Conservation (phyloP, 2,329 filamentous ascomycete genomes). For the Colletotrichum salicis region DNA sequence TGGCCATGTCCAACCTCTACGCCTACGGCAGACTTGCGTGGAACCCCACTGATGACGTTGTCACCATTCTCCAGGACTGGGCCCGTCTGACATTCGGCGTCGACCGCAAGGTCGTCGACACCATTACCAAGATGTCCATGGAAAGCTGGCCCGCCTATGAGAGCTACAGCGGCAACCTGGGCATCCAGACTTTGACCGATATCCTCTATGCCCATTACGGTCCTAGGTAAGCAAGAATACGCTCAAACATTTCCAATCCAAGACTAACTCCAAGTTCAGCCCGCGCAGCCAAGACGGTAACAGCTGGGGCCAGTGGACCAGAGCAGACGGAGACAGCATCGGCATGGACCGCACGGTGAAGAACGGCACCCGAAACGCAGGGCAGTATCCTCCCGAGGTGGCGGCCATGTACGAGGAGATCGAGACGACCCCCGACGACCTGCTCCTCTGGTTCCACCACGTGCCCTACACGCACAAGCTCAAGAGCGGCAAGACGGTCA, state of each 20-base stretch:
- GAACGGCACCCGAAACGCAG: constrained; percentile 74
- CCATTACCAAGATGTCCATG: constrained; percentile 72
- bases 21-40: constrained; percentile 75
- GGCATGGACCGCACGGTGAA: constrained; percentile 78
- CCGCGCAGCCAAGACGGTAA: constrained; percentile 74
- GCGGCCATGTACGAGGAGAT: constrained; percentile 67
- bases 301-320: constrained; percentile 78
- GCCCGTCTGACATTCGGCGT: constrained; percentile 72
- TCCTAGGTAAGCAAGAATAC: constrained; percentile 46
- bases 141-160: constrained; percentile 77
- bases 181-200: constrained; percentile 75
- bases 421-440: constrained; percentile 72
- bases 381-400: constrained; percentile 73
- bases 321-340: constrained; percentile 67
- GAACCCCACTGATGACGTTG: constrained; percentile 63
- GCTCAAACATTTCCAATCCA: not conserved
- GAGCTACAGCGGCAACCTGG: constrained; percentile 76
- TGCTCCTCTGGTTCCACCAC: constrained; percentile 81
- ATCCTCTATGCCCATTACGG: constrained; percentile 75
- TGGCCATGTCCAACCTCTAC: constrained; percentile 78
- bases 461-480: constrained; percentile 73
- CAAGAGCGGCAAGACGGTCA: constrained; percentile 73
- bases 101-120: constrained; percentile 64
- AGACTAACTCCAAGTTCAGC: constrained; percentile 47
- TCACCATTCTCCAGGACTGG: constrained; percentile 71